Conservation (phyloP, 2,329 filamentous ascomycete species). For the Arthrobotrys pseudoclavata region DNA sequence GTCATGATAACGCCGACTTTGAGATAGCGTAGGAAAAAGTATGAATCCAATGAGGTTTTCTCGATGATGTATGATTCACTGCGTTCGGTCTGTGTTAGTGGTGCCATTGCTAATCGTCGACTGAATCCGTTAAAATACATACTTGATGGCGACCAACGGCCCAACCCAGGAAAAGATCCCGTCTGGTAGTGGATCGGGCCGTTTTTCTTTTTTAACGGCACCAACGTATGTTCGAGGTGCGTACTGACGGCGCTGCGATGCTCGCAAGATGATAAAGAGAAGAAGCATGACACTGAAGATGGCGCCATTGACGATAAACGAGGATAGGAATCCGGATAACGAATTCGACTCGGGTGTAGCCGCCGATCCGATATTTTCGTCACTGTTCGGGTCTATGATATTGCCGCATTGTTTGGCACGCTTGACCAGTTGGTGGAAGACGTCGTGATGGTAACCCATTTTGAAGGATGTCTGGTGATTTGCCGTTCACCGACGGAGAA, state of each 20-base stretch:
- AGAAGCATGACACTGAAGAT: slow-evolving; percentile 68
- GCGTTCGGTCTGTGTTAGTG: slow-evolving; percentile 66
- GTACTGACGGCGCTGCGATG: slow-evolving; percentile 70
- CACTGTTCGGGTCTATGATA: slow-evolving; percentile 59
- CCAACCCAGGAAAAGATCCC: slow-evolving; percentile 41
- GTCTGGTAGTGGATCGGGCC: slow-evolving; percentile 48
- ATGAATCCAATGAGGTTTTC: slow-evolving; percentile 92
- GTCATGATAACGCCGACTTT: slow-evolving; percentile 83
- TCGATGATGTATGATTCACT: slow-evolving; percentile 84
- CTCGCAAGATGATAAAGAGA: slow-evolving; percentile 70
- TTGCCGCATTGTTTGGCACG: slow-evolving; percentile 44
- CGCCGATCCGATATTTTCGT: slow-evolving; percentile 64
- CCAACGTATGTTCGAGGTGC: slow-evolving; percentile 72
- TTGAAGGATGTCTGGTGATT: slow-evolving; percentile 44
- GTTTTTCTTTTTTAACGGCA: slow-evolving; percentile 67
- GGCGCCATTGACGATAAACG: slow-evolving; percentile 69
- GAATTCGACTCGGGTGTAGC: slow-evolving; percentile 65
- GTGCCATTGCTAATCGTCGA: neutral
- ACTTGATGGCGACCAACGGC: slow-evolving; percentile 48
- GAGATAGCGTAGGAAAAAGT: slow-evolving; percentile 89
- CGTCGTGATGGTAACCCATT: slow-evolving; percentile 57
- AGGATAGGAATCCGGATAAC: slow-evolving; percentile 69
- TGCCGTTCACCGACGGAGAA: slow-evolving; percentile 51
- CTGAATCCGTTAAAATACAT: slow-evolving; percentile 60
- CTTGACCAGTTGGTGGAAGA: slow-evolving; percentile 46